Base-by-base conservation (phyloP, 768 basidiomycete genomes). In the Thelephora aurantiotincta region DNA sequence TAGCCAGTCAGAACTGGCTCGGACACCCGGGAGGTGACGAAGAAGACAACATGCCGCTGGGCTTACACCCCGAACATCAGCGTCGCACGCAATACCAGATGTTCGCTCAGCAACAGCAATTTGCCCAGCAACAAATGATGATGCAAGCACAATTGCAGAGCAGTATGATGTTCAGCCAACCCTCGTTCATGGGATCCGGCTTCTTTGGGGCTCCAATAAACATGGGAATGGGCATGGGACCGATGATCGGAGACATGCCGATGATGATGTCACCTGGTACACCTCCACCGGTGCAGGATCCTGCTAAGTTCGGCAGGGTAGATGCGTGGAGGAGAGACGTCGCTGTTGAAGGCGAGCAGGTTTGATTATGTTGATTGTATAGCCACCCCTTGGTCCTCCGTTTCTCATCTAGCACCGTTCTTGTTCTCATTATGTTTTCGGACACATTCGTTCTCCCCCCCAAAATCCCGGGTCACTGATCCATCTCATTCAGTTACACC, bases 321-420 rank as follows among this genome's bases (percentile, higher is more conserved):
- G 87, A 90, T 60, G 74, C 74, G 51, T 90, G 87, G 87, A 76
- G 87, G 53, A 78, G 73, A 51, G 77, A 85, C 55, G 83, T 90
- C 41, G 78, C 75, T 14, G 76, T 82, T 11, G 83, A 83, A 54
- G 80, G 78, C n/a, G 69, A 75, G 48, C 57, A 51, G 35, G 62
- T 47, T 50, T 30, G 26, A 30, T 53, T 38, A 38, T 14, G 26
- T 45, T n/a, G n/a, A n/a, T n/a, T n/a, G n/a, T n/a, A n/a, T n/a
- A n/a, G n/a, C n/a, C n/a, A n/a, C n/a, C n/a, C n/a, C n/a, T n/a
- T n/a, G n/a, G 11, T 14, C 34, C 6, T 38, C 33, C 41, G 22
- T 16, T 26, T 14, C 33, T 2, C 33, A 44, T 51, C 48, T 34
- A n/a, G 33, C 47, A 23, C 12, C 35, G 50, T 48, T 30, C 26